A percentile compares a stretch with the other conserved stretches of the same genome.
phyloP scores from a whole-genome alignment of 768 basidiomycete genomes.

The Nidula microcarpa region DNA sequence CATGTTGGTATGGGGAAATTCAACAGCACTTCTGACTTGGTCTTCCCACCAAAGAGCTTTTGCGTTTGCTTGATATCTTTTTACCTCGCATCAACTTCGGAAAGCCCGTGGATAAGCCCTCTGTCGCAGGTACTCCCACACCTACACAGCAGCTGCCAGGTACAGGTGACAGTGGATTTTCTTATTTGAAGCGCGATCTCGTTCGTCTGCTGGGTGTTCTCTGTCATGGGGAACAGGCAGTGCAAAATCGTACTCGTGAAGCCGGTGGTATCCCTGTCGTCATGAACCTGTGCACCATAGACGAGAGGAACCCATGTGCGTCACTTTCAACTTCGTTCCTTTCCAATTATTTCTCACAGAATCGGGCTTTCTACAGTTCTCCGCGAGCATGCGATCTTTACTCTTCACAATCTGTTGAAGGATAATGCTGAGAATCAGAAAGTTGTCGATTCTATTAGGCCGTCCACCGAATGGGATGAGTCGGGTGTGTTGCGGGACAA shows the following conservation, averaged over 20 bases:
- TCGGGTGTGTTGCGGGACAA: slow-evolving; percentile 47
- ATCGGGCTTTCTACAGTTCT: slow-evolving; percentile 51
- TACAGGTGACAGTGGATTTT: slow-evolving; percentile 57
- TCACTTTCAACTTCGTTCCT: slow-evolving; percentile 16
- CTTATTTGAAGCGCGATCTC: slow-evolving; percentile 84
- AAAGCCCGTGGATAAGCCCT: slow-evolving; percentile 42
- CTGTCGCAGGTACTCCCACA: slow-evolving; percentile 18
- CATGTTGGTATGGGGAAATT: not conserved
- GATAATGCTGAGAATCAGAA: slow-evolving; percentile 78
- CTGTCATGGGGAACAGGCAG: slow-evolving; percentile 55
- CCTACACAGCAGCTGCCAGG: slow-evolving; percentile 17
- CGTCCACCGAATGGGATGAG: slow-evolving; percentile 55
- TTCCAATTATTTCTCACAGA: slow-evolving; percentile 7
- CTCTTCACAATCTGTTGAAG: slow-evolving; percentile 74
- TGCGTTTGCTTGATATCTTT: slow-evolving; percentile 75
- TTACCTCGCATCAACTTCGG: slow-evolving; percentile 84
- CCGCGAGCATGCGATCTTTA: slow-evolving; percentile 88
- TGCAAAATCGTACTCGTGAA: slow-evolving; percentile 72
- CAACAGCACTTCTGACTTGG: slow-evolving; percentile 1
- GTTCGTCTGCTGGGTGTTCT: slow-evolving; percentile 85
- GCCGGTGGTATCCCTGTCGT: slow-evolving; percentile 77
- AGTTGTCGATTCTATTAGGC: slow-evolving; percentile 71
- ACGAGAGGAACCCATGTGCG: slow-evolving; percentile 92
- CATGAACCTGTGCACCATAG: slow-evolving; percentile 86
- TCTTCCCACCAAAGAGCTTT: slow-evolving; percentile 45